Base-by-base conservation (phyloP, 306 rosid genomes). In the Sesbania bispinosa region DNA sequence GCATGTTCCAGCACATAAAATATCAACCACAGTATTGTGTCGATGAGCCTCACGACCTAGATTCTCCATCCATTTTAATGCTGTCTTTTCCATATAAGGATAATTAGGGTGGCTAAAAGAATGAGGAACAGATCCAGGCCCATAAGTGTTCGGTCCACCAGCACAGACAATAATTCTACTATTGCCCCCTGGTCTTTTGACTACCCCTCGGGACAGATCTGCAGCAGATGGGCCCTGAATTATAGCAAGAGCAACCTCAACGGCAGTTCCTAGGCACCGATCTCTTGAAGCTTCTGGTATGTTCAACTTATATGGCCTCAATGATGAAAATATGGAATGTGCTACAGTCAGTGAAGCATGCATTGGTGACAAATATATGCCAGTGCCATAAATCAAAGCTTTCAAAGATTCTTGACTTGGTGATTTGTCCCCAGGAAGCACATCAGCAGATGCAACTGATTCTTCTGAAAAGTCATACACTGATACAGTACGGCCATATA, bases 1-100 rank as follows among this genome's bases (percentile, higher is more conserved):
- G 86, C 99, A 94, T 6, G 94, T 89, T 71, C 99, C 99, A 79
- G 99, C 99, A 62, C 99, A 94, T 70, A 94, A 85, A 85, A 94
- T 79, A 74, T 94, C 99, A 79, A 94, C 87, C 18, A 91, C 82
- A 4, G 89, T 83, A 81, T 81, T 85, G 75, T 88, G 96, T 51
- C 81, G 82, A 84, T 86, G 91, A 75, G 95, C 96, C 86, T 88
- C 92, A 36, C 66, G 86, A 55, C 99, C 99, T 50, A 94, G 85
- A 77, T 86, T 85, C 59, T 94, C 97, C 97, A 89, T 94, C 96
- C 96, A 89, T 76, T 85, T 94, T 66, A 91, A 67, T 4, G 99
- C 96, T n/a, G 84, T 82, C 82, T 88, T 94, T 78, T 94, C 99
- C 97, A 86, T 85, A 76, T 91, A 87, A 21, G 92, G 90, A 90